Percentiles rank a stretch among this genome's conserved stretches.
Conservation (phyloP, 1,284 basidiomycete species). For the Cutaneotrichosporon spelunceum region DNA sequence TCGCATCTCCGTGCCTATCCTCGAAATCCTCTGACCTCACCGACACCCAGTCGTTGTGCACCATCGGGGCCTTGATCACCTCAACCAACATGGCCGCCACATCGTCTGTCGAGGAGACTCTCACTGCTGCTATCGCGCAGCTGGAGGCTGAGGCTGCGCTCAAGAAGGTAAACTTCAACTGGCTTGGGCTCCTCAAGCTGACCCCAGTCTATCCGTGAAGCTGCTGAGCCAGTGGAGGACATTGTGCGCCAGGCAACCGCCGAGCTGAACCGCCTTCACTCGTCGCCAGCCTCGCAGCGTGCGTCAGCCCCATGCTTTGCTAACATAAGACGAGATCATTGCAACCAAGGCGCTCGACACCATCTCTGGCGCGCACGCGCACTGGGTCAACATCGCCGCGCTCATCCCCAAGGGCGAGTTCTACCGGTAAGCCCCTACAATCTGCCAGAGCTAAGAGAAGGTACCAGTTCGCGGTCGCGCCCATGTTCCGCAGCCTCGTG, state of each 20-base stretch:
- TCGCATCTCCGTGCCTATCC: background rate
- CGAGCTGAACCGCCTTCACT: conserved; percentile 48
- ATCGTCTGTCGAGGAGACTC: conserved; percentile 28
- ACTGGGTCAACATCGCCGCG: conserved; percentile 41
- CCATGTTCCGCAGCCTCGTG: conserved; percentile 41
- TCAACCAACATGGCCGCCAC: conserved; percentile 14
- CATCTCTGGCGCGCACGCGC: conserved; percentile 29
- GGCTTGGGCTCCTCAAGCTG: background rate
- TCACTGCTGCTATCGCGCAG: conserved; percentile 40
- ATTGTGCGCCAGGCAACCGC: conserved; percentile 39
- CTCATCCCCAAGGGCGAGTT: conserved; percentile 50
- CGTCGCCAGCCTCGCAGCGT: conserved; percentile 41
- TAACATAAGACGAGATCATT: conserved; percentile 38
- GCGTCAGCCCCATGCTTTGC: conserved; percentile 14
- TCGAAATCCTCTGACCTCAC: background rate
- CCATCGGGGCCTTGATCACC: background rate
- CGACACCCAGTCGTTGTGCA: background rate
- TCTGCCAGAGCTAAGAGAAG: conserved; percentile 24
- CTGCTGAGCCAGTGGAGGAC: conserved; percentile 48
- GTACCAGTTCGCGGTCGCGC: conserved; percentile 44
- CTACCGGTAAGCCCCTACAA: conserved; percentile 34
- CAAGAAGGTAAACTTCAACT: conserved; percentile 40
- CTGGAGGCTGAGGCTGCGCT: conserved; percentile 47
- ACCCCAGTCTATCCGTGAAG: conserved; percentile 43
- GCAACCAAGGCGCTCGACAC: conserved; percentile 39